Conservation (phyloP, 2,329 filamentous ascomycete genomes). For the Ophiostoma himal-ulmi region DNA sequence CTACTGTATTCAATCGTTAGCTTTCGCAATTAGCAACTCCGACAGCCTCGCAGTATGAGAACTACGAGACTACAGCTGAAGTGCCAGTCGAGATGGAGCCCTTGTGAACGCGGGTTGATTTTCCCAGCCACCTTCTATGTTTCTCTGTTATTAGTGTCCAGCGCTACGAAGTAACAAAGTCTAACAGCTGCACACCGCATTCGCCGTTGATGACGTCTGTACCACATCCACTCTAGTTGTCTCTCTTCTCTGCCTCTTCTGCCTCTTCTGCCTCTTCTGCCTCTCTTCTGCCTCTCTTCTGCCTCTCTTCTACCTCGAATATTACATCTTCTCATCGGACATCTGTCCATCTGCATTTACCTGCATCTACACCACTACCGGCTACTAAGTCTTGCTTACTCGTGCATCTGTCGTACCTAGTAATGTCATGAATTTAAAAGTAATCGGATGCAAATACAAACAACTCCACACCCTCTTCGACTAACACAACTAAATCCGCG, state of each 20-base stretch:
- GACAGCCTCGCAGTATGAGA: slow-evolving; percentile 6
- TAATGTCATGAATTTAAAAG: neutral
- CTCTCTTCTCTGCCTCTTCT: neutral
- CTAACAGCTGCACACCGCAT: neutral
- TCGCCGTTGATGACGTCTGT: neutral
- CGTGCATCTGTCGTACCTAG: neutral
- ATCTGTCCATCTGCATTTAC: no score
- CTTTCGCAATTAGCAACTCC: neutral
- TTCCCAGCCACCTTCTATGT: neutral
- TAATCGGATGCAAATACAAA: neutral
- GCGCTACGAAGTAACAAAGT: neutral
- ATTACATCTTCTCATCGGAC: neutral
- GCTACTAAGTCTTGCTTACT: neutral
- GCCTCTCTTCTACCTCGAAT: neutral
- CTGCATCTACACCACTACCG: neutral
- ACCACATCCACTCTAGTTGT: no score
- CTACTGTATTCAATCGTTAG: no score
- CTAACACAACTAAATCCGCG: slow-evolving; percentile 4
- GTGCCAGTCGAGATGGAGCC: neutral
- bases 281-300: neutral
- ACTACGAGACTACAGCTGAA: neutral
- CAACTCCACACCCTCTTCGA: neutral
- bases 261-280: neutral
- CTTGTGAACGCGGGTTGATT: neutral
- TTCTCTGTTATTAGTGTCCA: no score